Base-by-base conservation (phyloP, 768 basidiomycete genomes). In the Cantharellus anzutake region DNA sequence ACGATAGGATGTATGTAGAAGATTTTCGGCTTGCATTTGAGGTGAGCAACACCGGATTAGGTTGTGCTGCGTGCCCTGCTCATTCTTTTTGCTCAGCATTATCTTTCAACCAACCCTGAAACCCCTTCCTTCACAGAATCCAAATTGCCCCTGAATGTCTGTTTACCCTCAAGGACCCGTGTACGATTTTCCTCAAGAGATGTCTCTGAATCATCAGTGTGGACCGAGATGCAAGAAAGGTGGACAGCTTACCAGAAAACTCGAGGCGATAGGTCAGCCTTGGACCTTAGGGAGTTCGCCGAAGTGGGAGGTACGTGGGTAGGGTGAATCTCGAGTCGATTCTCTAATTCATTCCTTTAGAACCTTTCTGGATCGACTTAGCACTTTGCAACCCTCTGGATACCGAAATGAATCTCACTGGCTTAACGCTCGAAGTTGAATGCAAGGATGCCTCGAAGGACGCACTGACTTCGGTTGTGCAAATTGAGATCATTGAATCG, bases 21-120 rank as follows among this genome's bases (percentile, higher is more conserved):
- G 94, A 99, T 71, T 88, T 98, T 66, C 78, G 80, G 34, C 80
- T 91, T 11, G 89, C 96, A 3, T 85, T 86, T 65, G 77, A 81
- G 67, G 92, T 93, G 67, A 60, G 76, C 64, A 20, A n/a, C 58
- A 42, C 7, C 16, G 4, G 39, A 35, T 38, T 29, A 29, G 20
- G 20, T 29, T 29, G 20, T 29, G 20, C 20, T 29, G 20, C 20
- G 20, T 29, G 20, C 20, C 20, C 20, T 29, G 20, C 20, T 29
- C 20, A 29, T 29, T 29, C 20, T 29, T 40, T 58, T 38, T 41
- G 14, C 61, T 2, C 59, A 93, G 90, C 90, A 94, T 71, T 75
- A 86, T 63, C 80, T 76, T 59, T 74, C 78, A 2, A 83, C 79
- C 16, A 73, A 73, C 1, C 73, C 75, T 42, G 70, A 74, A 39